Evolutionary conservation across 2,329 filamentous ascomycete species (phyloP).

Genomic region (Aspergillus brasiliensis): DNA sequence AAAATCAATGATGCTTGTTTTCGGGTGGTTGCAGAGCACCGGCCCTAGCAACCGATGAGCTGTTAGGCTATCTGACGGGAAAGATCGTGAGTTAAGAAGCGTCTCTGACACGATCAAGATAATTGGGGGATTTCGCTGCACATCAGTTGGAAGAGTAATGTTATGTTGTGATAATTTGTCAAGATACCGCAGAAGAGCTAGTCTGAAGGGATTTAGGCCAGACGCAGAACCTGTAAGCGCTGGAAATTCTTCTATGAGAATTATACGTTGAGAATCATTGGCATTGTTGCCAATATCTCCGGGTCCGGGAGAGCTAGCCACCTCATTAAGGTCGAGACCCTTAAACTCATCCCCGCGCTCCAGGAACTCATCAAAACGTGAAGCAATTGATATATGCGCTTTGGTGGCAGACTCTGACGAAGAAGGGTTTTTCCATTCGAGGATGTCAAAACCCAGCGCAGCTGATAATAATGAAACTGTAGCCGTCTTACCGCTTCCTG

Average conservation of each 20-base stretch:
- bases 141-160: slow-evolving; percentile 23
- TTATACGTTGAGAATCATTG: slow-evolving; percentile 51
- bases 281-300: slow-evolving; percentile 5
- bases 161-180: slow-evolving; percentile 63
- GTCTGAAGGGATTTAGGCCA: slow-evolving; percentile 70
- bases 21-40: slow-evolving; percentile 79
- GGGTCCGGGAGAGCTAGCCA: slow-evolving; percentile 1
- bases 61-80: slow-evolving; percentile 87
- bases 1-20: slow-evolving; percentile 81
- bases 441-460: slow-evolving; percentile 72
- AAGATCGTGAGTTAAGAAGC: slow-evolving; percentile 78
- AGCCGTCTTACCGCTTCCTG: slow-evolving; percentile 90
- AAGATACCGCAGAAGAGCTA: slow-evolving; percentile 73
- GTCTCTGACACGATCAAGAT: slow-evolving; percentile 93
- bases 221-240: slow-evolving; percentile 70
- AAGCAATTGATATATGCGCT: slow-evolving; percentile 69
- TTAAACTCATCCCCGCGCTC: slow-evolving; percentile 78
- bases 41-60: slow-evolving; percentile 86
- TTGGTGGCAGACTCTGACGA: slow-evolving; percentile 61
- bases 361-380: slow-evolving; percentile 91
- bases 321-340: slow-evolving; percentile 59
- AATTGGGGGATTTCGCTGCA: slow-evolving; percentile 65
- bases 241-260: slow-evolving; percentile 80
- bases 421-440: slow-evolving; percentile 89
- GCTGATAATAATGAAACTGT: slow-evolving; percentile 77